Evolutionary conservation across 1,284 basidiomycete species (phyloP).

Genomic region (Malassezia restricta): DNA sequence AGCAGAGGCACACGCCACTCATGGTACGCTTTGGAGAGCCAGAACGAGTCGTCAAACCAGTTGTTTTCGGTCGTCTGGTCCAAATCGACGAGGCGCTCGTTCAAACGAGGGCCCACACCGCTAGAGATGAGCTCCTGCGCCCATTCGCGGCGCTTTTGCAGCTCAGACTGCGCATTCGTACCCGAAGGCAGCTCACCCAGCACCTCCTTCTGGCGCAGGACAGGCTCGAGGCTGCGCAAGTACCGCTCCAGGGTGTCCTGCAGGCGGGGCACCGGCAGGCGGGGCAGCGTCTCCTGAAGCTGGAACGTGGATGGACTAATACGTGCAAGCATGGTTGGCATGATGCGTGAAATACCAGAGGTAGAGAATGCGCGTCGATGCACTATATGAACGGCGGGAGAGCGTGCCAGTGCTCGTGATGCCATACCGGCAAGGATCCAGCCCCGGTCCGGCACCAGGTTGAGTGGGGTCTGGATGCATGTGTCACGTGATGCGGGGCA

Average conservation of each 20-base stretch:
- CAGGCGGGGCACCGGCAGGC: slow-evolving; percentile 75
- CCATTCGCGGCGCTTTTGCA: slow-evolving; percentile 56
- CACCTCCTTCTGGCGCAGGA: slow-evolving; percentile 53
- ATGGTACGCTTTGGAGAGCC: slow-evolving; percentile 79
- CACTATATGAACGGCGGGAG: not conserved
- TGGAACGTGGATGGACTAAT: slow-evolving; percentile 48
- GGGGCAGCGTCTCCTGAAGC: slow-evolving; percentile 49
- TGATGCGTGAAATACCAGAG: not conserved
- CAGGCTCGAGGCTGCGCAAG: slow-evolving; percentile 64
- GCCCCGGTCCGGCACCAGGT: not conserved
- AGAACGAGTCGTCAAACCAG: slow-evolving; percentile 91
- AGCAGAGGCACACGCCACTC: slow-evolving; percentile 76
- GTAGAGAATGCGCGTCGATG: not conserved
- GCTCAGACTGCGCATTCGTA: slow-evolving; percentile 54
- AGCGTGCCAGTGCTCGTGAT: not conserved
- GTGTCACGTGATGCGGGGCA: not conserved
- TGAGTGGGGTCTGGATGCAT: not conserved
- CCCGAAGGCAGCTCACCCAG: slow-evolving; percentile 51
- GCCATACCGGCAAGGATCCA: slow-evolving; percentile 2
- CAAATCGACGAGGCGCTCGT: slow-evolving; percentile 70
- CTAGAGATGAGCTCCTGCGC: slow-evolving; percentile 59
- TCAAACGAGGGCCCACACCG: slow-evolving; percentile 61
- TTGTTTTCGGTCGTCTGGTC: slow-evolving; percentile 75
- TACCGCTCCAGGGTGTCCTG: slow-evolving; percentile 67
- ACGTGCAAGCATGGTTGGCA: slow-evolving; percentile 4